These are phyloP conservation scores for Biancaea sappan DNA, from an alignment of 306 rosid species.

Conservation along the genomic window DNA sequence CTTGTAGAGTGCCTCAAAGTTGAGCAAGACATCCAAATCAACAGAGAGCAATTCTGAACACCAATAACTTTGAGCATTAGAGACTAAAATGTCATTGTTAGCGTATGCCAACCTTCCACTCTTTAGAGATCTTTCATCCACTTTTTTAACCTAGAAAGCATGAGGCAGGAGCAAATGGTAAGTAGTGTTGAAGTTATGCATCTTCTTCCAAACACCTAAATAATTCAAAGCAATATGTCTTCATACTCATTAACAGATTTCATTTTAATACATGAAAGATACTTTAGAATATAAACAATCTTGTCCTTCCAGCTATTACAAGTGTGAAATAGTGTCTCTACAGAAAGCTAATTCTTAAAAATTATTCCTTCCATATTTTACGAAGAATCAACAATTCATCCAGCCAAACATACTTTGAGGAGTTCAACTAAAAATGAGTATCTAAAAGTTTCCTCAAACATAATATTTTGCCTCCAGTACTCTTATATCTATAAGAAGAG, in stretches of 20 bases:
- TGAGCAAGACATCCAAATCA: slow-evolving; percentile 54
- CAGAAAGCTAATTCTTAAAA: slow-evolving; percentile 43
- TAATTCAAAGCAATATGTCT: slow-evolving; percentile 53
- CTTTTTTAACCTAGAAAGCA: slow-evolving; percentile 59
- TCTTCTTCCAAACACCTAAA: slow-evolving; percentile 56
- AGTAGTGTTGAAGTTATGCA: slow-evolving; percentile 17
- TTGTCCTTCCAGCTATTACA: slow-evolving; percentile 73
- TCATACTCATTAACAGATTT: slow-evolving; percentile 33
- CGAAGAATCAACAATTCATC: slow-evolving; percentile 37
- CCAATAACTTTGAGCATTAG: slow-evolving; percentile 58
- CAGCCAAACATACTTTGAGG: slow-evolving; percentile 47
- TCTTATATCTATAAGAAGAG: slow-evolving; percentile 41
- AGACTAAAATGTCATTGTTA: slow-evolving; percentile 41
- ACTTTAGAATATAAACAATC: slow-evolving; percentile 40
- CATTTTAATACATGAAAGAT: slow-evolving; percentile 38
- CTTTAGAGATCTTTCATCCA: slow-evolving; percentile 36
- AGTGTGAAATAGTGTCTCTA: slow-evolving; percentile 58
- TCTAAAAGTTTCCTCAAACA: slow-evolving; percentile 64
- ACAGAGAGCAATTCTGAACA: slow-evolving; percentile 48
- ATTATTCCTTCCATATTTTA: slow-evolving; percentile 33
- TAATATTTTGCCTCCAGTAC: slow-evolving; percentile 54
- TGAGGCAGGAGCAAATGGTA: slow-evolving; percentile 54
- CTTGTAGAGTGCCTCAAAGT: slow-evolving; percentile 44
- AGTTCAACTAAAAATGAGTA: slow-evolving; percentile 46
- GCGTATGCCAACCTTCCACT: slow-evolving; percentile 45